Evolutionary conservation across 1,284 basidiomycete species (phyloP), one percentile per base, ranked within the genome.

Genomic region (Naganishia sp.): DNA sequence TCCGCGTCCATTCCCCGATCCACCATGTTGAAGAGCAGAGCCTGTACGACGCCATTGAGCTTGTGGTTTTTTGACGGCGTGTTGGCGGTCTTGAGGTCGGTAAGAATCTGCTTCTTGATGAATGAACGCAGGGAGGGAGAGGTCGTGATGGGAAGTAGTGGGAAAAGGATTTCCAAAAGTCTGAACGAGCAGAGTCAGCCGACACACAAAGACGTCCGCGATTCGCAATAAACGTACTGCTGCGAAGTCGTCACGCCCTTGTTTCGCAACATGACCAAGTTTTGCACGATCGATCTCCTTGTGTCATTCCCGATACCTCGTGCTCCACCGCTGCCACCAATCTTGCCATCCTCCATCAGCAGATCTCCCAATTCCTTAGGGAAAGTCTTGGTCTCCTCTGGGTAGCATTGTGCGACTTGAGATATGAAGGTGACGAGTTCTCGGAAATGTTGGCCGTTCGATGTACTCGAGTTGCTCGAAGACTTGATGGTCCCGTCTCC

Each of bases 21-120:
- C 7, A 99, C 88, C 90, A 99, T 98, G 60, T 87, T 86, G 77
- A 99, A 99, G 35, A 99, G 84, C 83, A 99, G 89, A 10, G 93
- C 90, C 78, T 99, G 96, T 0, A 99, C 93, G 23, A 94, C 90
- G 46, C 92, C 87, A 77, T 99, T 99, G 35, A 99, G 86, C 74
- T 94, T 94, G 81, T 97, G 94, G 74, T 98, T 96, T 78, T 92
- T 94, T 46, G 89, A 84, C 67, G 88, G 88, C 46, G 87, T 81
- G 76, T 99, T 99, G 47, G 95, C 94, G 4, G 89, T 90, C 73
- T 89, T 89, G 71, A 99, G 90, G 72, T 99, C 95, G 18, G 90
- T 88, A n/a, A 68, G 83, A 75, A 99, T 99, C 0, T 93, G 96
- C 72, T 88, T 89, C n/a, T 94, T 88, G 70, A 99, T 94, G 70